phyloP scores from a whole-genome alignment of 345 rosid species.

The Eucalyptus curtisii region DNA sequence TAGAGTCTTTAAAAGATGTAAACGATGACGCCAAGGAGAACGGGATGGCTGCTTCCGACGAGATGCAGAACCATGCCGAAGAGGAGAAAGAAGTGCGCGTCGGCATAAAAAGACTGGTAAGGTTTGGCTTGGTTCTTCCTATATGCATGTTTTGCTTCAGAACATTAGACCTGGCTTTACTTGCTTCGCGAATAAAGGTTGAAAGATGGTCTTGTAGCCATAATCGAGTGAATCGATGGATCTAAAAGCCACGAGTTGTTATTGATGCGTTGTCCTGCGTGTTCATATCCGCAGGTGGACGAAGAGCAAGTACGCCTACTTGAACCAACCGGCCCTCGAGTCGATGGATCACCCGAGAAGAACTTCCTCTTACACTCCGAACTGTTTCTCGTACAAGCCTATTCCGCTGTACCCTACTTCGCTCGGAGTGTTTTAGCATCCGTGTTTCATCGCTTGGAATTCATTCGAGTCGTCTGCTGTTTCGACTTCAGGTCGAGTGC shows the following conservation, averaged over 20 bases:
- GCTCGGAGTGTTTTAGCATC: constrained; percentile 1
- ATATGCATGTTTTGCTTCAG: neutral
- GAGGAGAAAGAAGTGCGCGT: constrained; percentile 28
- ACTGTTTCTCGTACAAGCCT: constrained; percentile 52
- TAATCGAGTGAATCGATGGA: neutral
- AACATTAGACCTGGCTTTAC: neutral
- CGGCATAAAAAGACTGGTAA: constrained; percentile 81
- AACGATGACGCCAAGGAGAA: neutral
- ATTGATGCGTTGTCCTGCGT: neutral
- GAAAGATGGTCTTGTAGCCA: neutral
- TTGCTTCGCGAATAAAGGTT: neutral
- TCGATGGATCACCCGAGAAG: constrained; percentile 28
- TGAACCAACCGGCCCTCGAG: constrained; percentile 75
- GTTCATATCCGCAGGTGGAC: constrained; percentile 60
- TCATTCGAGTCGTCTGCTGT: neutral
- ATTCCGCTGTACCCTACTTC: constrained; percentile 44
- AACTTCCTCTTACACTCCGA: constrained; percentile 40
- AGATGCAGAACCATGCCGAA: neutral
- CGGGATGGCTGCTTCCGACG: neutral
- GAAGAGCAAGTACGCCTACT: constrained; percentile 83
- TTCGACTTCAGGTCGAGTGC: neutral
- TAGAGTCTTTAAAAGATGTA: constrained; percentile 42
- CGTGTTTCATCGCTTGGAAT: neutral
- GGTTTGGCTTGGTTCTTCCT: neutral
- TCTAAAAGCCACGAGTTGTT: neutral